Conservation (phyloP, 2,329 filamentous ascomycete genomes). For the Fusarium bactridioides region DNA sequence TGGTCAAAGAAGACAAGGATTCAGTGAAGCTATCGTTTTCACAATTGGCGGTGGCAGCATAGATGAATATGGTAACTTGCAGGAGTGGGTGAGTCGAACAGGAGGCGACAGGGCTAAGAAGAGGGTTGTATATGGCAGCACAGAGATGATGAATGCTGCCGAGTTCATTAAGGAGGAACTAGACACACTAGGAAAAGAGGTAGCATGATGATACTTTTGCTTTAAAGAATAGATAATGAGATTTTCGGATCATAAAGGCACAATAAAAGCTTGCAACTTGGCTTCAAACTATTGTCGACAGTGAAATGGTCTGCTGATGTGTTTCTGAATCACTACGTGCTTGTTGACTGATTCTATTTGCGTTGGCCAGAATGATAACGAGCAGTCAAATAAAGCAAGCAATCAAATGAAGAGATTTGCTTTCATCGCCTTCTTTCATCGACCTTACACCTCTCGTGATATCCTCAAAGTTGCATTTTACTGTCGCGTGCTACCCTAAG, state of each 20-base stretch:
- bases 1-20: conserved; percentile 88
- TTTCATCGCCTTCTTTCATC: background rate
- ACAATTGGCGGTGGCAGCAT: conserved; percentile 96
- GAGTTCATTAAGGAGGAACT: conserved; percentile 72
- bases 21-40: conserved; percentile 91
- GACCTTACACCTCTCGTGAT: background rate
- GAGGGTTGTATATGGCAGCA: conserved; percentile 93
- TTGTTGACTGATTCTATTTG: background rate
- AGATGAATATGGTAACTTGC: conserved; percentile 97
- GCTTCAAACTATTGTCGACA: background rate
- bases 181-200: conserved; percentile 68
- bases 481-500: background rate
- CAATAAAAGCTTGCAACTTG: background rate
- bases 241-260: background rate
- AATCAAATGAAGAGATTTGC: background rate
- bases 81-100: conserved; percentile 91
- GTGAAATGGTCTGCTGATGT: background rate
- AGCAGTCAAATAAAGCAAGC: background rate
- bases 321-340: background rate
- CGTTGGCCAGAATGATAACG: rapidly evolving
- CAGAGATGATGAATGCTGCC: conserved; percentile 76
- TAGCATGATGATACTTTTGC: conserved; percentile 45
- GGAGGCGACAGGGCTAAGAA: conserved; percentile 72
- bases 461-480: background rate
- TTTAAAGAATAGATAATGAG: conserved; percentile 36